A percentile compares a stretch with the other conserved stretches of the same genome.
phyloP scores from a whole-genome alignment of 2,329 filamentous ascomycete genomes.

The Dactylellina sp. region DNA sequence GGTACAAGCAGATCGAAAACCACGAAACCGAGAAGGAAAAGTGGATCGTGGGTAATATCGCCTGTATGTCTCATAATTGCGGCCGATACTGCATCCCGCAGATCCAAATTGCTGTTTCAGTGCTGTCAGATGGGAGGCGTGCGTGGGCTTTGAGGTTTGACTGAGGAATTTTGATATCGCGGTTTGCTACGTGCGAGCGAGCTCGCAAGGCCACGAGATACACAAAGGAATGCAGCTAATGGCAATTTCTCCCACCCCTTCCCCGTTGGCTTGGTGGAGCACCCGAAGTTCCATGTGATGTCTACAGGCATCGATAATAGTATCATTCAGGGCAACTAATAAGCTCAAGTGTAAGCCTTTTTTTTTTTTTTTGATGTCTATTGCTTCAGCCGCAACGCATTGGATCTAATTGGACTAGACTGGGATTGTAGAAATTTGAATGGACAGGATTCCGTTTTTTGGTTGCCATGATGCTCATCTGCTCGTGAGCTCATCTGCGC shows the following conservation, averaged over 20 bases:
- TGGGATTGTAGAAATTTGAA: too few species aligned
- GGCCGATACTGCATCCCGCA: slow-evolving; percentile 32
- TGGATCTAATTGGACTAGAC: too few species aligned
- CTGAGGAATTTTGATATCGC: too few species aligned
- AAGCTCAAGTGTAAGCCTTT: slow-evolving; percentile 36
- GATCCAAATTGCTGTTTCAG: slow-evolving; percentile 8
- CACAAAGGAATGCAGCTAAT: not conserved
- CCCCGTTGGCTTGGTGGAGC: slow-evolving; percentile 11
- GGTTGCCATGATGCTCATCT: not conserved
- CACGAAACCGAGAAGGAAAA: not conserved
- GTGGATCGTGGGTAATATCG: slow-evolving; percentile 25
- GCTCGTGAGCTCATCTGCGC: not conserved
- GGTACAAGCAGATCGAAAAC: slow-evolving; percentile 11
- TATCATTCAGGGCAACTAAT: slow-evolving; percentile 14
- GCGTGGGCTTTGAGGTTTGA: not conserved
- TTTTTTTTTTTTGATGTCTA: not conserved
- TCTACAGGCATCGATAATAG: slow-evolving; percentile 9
- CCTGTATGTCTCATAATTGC: slow-evolving; percentile 54
- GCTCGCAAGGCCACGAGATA: slow-evolving; percentile 29
- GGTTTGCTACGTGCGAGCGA: slow-evolving; percentile 1
- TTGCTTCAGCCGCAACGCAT: slow-evolving; percentile 53
- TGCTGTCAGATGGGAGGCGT: slow-evolving; percentile 22
- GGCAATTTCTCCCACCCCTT: not conserved
- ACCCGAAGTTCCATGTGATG: slow-evolving; percentile 22
- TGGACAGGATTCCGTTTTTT: too few species aligned